Evolutionary conservation across 2,329 filamentous ascomycete species (phyloP).

Genomic region (Volutella citrinella): DNA sequence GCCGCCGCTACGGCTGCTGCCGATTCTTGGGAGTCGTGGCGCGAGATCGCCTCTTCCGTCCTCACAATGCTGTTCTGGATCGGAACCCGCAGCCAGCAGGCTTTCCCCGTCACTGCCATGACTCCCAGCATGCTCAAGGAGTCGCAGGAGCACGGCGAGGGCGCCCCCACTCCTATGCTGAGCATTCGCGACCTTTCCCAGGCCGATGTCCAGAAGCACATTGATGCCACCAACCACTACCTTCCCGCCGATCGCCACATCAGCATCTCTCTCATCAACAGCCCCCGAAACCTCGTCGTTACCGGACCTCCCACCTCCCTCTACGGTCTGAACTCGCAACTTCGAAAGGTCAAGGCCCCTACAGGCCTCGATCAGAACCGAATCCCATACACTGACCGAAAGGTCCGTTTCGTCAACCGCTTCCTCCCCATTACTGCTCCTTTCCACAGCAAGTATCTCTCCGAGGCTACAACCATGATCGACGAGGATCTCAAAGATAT

Average conservation of each 20-base stretch:
- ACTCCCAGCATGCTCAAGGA: conserved; percentile 89
- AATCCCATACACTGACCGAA: conserved; percentile 91
- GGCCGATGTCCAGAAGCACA: conserved; percentile 89
- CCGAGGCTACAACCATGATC: conserved; percentile 77
- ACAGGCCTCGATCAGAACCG: conserved; percentile 96
- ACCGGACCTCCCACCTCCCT: conserved; percentile 94
- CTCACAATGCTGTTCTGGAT: conserved; percentile 98
- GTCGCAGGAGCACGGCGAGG: conserved; percentile 90
- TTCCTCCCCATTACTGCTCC: conserved; percentile 97
- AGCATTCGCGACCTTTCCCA: conserved; percentile 92
- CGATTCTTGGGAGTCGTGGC: conserved; percentile 89
- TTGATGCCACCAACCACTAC: conserved; percentile 95
- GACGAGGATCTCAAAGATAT: conserved; percentile 84
- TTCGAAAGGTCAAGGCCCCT: conserved; percentile 95
- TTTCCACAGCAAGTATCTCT: conserved; percentile 95
- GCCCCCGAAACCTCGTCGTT: conserved; percentile 93
- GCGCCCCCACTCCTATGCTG: conserved; percentile 94
- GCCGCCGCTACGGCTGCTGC: conserved; percentile 89
- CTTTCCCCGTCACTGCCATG: conserved; percentile 91
- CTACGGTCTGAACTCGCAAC: conserved; percentile 90
- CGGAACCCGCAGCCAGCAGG: conserved; percentile 92
- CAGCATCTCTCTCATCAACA: conserved; percentile 92
- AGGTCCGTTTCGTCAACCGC: conserved; percentile 93
- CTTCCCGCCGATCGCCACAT: conserved; percentile 91
- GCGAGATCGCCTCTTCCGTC: conserved; percentile 73